Conservation (phyloP, 768 basidiomycete species). For the Kwoniella botswanensis region DNA sequence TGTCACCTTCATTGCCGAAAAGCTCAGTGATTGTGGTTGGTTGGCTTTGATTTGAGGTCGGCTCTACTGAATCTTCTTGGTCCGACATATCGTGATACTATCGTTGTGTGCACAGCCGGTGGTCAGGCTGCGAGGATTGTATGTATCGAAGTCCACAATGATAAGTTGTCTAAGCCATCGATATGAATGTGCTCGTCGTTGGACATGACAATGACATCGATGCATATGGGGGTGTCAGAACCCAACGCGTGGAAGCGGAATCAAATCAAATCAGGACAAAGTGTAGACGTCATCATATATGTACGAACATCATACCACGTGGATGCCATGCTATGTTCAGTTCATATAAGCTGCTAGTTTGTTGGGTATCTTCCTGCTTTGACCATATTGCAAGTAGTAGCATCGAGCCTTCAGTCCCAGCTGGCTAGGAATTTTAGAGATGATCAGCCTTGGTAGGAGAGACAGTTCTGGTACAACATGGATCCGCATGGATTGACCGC, state of each 20-base stretch:
- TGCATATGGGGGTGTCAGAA: too few species aligned
- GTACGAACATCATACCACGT: not conserved
- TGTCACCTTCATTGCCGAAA: slow-evolving; percentile 9
- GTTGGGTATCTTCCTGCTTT: not conserved
- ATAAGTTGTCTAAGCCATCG: not conserved
- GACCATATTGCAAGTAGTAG: too few species aligned
- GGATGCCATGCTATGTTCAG: not conserved
- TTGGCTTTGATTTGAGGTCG: not conserved
- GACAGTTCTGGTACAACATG: too few species aligned
- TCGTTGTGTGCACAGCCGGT: too few species aligned
- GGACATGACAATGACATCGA: not conserved
- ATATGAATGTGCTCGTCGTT: not conserved
- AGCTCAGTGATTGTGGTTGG: slow-evolving; percentile 16
- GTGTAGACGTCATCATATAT: not conserved
- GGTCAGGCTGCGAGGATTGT: not conserved
- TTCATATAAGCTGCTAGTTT: not conserved
- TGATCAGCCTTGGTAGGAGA: too few species aligned
- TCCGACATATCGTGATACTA: slow-evolving; percentile 1
- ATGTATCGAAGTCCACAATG: not conserved
- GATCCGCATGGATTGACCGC: too few species aligned
- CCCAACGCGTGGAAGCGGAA: slow-evolving; percentile 7
- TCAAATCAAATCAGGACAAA: not conserved
- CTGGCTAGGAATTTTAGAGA: too few species aligned
- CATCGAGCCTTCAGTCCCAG: too few species aligned
- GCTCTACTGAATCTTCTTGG: not conserved